These are phyloP conservation scores for Apiospora hydei DNA, from an alignment of 2,329 filamentous ascomycete genomes.

Conservation along the genomic window DNA sequence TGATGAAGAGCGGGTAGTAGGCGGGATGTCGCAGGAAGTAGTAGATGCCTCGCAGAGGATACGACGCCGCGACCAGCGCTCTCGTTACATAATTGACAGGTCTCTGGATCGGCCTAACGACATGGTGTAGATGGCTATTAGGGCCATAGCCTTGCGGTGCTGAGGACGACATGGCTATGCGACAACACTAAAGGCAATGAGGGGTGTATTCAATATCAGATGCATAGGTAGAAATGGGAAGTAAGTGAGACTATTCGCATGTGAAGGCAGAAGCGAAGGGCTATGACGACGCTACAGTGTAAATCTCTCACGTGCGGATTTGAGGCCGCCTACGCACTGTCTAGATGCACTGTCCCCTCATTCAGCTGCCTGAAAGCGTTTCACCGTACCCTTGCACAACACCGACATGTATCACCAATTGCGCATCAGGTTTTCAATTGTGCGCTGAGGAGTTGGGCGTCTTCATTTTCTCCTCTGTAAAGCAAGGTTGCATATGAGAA, in stretches of 20 bases:
- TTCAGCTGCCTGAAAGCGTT: background rate
- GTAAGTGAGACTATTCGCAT: constrained; percentile 8
- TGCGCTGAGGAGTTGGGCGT: background rate
- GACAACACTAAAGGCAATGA: no score
- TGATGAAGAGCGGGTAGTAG: constrained; percentile 81
- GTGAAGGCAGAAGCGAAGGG: constrained; percentile 10
- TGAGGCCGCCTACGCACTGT: background rate
- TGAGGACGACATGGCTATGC: constrained; percentile 7
- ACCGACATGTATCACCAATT: background rate
- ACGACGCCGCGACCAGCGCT: constrained; percentile 57
- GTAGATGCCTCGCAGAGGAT: constrained; percentile 75
- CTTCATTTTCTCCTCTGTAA: background rate
- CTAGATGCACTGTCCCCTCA: constrained; percentile 6
- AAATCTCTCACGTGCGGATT: background rate
- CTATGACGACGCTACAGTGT: constrained; percentile 20
- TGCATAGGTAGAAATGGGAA: background rate
- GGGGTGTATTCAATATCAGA: no score
- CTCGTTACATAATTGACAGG: constrained; percentile 52
- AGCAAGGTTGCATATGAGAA: background rate
- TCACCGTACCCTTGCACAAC: background rate
- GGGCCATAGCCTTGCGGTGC: background rate
- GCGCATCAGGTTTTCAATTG: background rate
- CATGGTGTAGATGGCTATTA: background rate
- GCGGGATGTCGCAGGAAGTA: constrained; percentile 82
- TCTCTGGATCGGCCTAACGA: constrained; percentile 40